A percentile compares a stretch with the other conserved stretches of the same genome.
phyloP scores from a whole-genome alignment of 495 filamentous ascomycete genomes.

The Pseudomonodictys pantanalensis region DNA sequence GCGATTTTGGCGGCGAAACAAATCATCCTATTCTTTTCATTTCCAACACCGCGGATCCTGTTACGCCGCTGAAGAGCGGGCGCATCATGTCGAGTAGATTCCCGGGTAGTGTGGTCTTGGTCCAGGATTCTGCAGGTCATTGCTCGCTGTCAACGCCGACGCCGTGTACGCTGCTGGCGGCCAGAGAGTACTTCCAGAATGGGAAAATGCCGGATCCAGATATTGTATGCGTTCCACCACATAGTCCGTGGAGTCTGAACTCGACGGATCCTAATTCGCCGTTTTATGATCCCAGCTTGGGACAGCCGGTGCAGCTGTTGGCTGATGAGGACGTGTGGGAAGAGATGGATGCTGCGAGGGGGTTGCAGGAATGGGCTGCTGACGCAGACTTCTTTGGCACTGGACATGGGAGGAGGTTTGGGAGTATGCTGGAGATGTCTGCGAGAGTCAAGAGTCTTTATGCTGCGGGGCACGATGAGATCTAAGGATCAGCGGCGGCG shows the following conservation, averaged over 20 bases:
- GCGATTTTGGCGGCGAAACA: constrained; percentile 51
- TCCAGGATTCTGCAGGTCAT: constrained; percentile 54
- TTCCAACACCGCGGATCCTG: constrained; percentile 56
- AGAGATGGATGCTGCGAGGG: not conserved
- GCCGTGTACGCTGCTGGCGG: constrained; percentile 32
- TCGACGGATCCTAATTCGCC: constrained; percentile 15
- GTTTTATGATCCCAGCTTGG: constrained; percentile 7
- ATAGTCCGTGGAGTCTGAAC: constrained; percentile 15
- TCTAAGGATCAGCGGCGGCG: not conserved
- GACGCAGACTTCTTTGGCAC: not conserved
- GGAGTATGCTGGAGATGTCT: not conserved
- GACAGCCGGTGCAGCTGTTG: not conserved
- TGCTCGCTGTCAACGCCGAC: constrained; percentile 32
- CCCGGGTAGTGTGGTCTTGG: constrained; percentile 51
- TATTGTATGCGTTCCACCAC: constrained; percentile 27
- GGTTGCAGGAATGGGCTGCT: not conserved
- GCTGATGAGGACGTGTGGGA: not conserved
- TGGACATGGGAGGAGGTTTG: not conserved
- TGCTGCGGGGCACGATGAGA: no score
- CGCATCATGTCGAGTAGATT: constrained; percentile 51
- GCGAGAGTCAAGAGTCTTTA: no score
- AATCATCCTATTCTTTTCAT: constrained; percentile 54
- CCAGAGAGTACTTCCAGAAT: constrained; percentile 39
- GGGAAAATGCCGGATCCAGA: constrained; percentile 34
- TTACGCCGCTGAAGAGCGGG: constrained; percentile 51